Evolutionary conservation across 352 stramenopile genomes (phyloP), one percentile per base, ranked within the genome.

Genomic region (Blastocystis sp.): DNA sequence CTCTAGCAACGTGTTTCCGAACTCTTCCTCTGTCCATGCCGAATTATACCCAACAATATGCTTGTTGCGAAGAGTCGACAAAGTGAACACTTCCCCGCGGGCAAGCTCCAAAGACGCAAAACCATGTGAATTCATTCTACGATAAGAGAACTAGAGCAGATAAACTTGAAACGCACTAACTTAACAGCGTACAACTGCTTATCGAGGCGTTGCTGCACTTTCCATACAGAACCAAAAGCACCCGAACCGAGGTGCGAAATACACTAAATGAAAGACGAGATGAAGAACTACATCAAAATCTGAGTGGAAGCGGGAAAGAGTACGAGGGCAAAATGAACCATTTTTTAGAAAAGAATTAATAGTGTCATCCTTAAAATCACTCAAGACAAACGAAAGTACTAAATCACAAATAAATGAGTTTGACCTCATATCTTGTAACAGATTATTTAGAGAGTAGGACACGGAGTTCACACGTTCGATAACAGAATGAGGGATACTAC

Each of bases 181-280:
- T 80, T 80, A 8, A 80, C 11, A 26, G 70, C 70, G 54, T 80
- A 80, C 11, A 80, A 34, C 39, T 80, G 70, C 70, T 80, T 53
- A 39, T 80, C 70, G 41, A 80, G 64, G 41, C 37, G 20, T 47
- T 80, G 54, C 1, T 61, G 41, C 26, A 63, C 47, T 43, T 80
- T 80, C 70, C 70, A 80, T 8, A 80, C 70, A 64, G 37, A 64
- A 5, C 70, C 70, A 37, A 80, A 80, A 26, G 41, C 70, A 34
- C 70, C 70, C 2, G 9, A 41, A 8, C 70, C 70, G 54, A 80
- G 62, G 1, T 43, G 41, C 7, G 13, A 41, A 11, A 80, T 20
- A n/a, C 70, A 80, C 70, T 80, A 80, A 0, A 13, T 13, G 0
- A 7, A 62, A 80, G 0, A 6, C 13, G 13, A 63, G n/a, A 18